Evolutionary conservation across 768 basidiomycete genomes (phyloP), one percentile per base, ranked within the genome.

Genomic region (Agrocybe pediades): DNA sequence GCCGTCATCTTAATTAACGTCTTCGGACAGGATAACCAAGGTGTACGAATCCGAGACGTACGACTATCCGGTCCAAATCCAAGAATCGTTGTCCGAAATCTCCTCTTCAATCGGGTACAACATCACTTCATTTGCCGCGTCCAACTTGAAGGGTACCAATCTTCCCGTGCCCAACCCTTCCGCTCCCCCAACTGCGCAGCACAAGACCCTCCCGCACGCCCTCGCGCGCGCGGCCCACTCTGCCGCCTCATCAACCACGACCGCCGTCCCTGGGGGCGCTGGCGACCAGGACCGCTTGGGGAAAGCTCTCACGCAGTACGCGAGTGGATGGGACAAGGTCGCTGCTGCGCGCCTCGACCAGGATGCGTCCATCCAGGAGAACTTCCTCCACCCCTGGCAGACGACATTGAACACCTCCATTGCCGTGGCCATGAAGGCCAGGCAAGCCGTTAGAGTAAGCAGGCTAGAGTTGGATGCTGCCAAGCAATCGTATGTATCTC

Each of bases 191-290:
- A 72, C 75, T 2, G 66, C 74, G 23, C 88, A 87, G 63, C 94
- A 95, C 78, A 98, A 98, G 85, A 98, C 97, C 0, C 88, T 98
- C 48, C 92, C 97, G 0, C 97, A 98, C 62, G 96, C 97, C 0
- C 83, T 98, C 48, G 81, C 86, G 17, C 88, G 97, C 46, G 88
- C 95, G 0, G 85, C 95, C 0, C 80, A 83, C 30, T 65, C 74
- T 8, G 90, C 86, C 0, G 79, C 85, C 2, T 68, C 67, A 5
- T 70, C 74, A 9, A 71, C 73, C n/a, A 56, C 60, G 2, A 74
- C 76, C 1, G 67, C 76, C 2, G 76, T 78, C 23, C 71, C 76
- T 5, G 77, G 74, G 16, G 58, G 58, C 21, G 71, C 76, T 1
- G 67, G 62, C 6, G 68, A 66, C 6, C 55, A 57, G 0, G 87